Percentiles rank a stretch among this genome's conserved stretches.
Evolutionary conservation across 805 yeast species (phyloP).

Genomic region (Ogataea kodamae): DNA sequence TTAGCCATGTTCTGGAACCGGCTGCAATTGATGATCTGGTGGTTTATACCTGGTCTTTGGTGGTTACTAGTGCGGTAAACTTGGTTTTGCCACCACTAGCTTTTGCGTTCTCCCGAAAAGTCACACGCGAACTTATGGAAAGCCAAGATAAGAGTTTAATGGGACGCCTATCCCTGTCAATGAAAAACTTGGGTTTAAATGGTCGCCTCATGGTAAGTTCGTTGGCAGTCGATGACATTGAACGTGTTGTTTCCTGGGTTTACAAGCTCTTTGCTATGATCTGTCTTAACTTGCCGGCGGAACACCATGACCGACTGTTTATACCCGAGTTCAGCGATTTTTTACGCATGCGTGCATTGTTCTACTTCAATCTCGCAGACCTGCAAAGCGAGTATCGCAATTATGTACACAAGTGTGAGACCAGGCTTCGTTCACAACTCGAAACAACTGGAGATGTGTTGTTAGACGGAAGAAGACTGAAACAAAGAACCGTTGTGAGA

Average conservation of each 20-base stretch:
- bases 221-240: slow-evolving; percentile 11
- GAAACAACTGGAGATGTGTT: slow-evolving; percentile 2
- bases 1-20: slow-evolving; percentile 12
- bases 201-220: not conserved
- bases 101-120: slow-evolving; percentile 5
- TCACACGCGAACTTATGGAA: slow-evolving; percentile 1
- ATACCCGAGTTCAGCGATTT: slow-evolving; percentile 14
- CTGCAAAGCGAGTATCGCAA: slow-evolving; percentile 14
- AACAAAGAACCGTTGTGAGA: slow-evolving; percentile 17
- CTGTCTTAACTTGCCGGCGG: slow-evolving; percentile 5
- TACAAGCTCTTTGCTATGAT: slow-evolving; percentile 15
- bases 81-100: slow-evolving; percentile 18
- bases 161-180: slow-evolving; percentile 7
- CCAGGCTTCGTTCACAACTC: slow-evolving; percentile 2
- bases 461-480: slow-evolving; percentile 6
- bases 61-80: slow-evolving; percentile 12
- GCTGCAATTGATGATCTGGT: slow-evolving; percentile 15
- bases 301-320: slow-evolving; percentile 6
- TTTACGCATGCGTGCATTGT: slow-evolving; percentile 9
- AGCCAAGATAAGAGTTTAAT: slow-evolving; percentile 6
- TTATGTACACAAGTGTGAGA: slow-evolving; percentile 9
- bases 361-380: slow-evolving; percentile 5
- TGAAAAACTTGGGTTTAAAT: slow-evolving; percentile 8
- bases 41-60: slow-evolving; percentile 13
- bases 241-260: slow-evolving; percentile 22